Base-by-base conservation (phyloP, 345 rosid genomes). In the Geranium brycei region DNA sequence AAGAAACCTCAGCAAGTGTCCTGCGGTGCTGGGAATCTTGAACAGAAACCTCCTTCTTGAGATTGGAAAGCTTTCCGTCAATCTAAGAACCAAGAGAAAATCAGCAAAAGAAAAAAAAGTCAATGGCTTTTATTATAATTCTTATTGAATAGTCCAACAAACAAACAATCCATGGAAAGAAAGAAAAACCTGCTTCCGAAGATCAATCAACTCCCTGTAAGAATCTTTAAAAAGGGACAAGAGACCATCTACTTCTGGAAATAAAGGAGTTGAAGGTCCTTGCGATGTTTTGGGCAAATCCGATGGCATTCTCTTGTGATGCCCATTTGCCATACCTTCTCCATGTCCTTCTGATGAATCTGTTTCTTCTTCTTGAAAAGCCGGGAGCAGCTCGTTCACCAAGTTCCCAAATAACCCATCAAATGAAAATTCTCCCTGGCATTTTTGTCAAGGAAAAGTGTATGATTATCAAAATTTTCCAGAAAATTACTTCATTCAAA, bases 1-100 rank as follows among this genome's bases (percentile, higher is more conserved):
- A 61, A 77, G 79, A 65, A 75, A 91, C 99, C 97, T 95, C 99
- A 23, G 84, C 77, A 67, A 95, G 84, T 65, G 96, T 95, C 78
- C 85, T 88, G 57, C 97, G 86, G 79, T 95, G 99, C 79, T 87
- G 88, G 62, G 91, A 74, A 79, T 95, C 97, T 80, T 95, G 95
- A 64, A 80, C 74, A 65, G 95, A 85, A 66, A 95, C 97, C 65
- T 91, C 99, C 73, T 87, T 88, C 84, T 89, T 91, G 63, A 95
- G 79, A 74, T 84, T 87, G 83, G 72, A 68, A 64, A 95, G 96
- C 75, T 77, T 86, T 70, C 95, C 91, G 65, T 95, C 97, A 80
- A 90, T 80, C 99, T 95, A 77, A 68, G 65, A 75, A 64, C 76
- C 73, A 73, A 47, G 32, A 18, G 15, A 58, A 58, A n/a, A 58